Percentiles rank a stretch among this genome's conserved stretches.
These are phyloP conservation scores for Juglanconis oblonga DNA, from an alignment of 2,329 filamentous ascomycete species.

Conservation along the genomic window DNA sequence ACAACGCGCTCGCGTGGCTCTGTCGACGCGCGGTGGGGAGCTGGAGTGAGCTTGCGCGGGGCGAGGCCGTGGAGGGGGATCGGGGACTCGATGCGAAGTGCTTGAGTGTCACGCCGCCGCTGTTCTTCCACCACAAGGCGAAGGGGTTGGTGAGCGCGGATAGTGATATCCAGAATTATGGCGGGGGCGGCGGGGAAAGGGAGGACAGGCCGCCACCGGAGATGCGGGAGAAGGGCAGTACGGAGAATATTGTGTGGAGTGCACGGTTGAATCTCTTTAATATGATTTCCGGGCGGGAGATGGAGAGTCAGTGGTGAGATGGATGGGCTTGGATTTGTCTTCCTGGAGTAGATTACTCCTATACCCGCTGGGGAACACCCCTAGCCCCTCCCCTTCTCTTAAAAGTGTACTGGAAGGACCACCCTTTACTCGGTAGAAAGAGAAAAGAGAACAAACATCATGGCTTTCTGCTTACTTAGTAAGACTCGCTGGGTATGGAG, in stretches of 20 bases:
- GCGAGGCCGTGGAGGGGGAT: slow-evolving; percentile 19
- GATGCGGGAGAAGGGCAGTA: slow-evolving; percentile 28
- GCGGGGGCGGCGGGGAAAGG: slow-evolving; percentile 12
- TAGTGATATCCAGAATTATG: slow-evolving; percentile 28
- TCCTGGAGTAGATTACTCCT: no score
- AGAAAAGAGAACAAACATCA: no score
- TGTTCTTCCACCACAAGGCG: slow-evolving; percentile 32
- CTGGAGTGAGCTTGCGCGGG: slow-evolving; percentile 15
- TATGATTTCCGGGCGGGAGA: slow-evolving; percentile 26
- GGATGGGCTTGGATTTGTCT: no score
- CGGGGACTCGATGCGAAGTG: slow-evolving; percentile 30
- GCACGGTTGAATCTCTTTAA: slow-evolving; percentile 32
- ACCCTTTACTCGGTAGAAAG: no score
- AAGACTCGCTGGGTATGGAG: no score
- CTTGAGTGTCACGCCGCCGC: slow-evolving; percentile 29
- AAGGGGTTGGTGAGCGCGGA: slow-evolving; percentile 26
- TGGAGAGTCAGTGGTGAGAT: slow-evolving; percentile 26
- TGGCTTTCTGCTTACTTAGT: no score
- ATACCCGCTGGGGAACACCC: no score
- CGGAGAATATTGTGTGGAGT: slow-evolving; percentile 34
- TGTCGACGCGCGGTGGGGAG: slow-evolving; percentile 28
- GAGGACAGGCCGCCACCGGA: slow-evolving; percentile 4
- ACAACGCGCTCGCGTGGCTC: slow-evolving; percentile 30
- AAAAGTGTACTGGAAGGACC: no score
- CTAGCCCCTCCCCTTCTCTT: no score